Percentiles rank a stretch among this genome's conserved stretches.
Evolutionary conservation across 106 monocot genomes (phyloP).

Genomic region (Posidonia australis): DNA sequence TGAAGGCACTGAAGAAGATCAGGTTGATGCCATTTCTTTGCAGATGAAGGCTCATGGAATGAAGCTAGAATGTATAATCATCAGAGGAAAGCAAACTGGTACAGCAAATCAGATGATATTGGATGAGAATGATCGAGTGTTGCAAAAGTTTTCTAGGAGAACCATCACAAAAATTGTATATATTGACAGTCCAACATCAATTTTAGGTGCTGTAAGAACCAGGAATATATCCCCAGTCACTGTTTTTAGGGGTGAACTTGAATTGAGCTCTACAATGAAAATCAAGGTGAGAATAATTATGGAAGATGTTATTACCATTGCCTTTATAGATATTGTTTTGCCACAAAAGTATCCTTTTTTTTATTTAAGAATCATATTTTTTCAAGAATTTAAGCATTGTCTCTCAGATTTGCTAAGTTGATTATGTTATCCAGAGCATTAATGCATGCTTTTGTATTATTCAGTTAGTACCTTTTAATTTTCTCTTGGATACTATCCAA

Average conservation of each 20-base stretch:
- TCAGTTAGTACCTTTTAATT: too few species aligned
- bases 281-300: slow-evolving; percentile 63
- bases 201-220: slow-evolving; percentile 82
- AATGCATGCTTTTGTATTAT: too few species aligned
- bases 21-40: slow-evolving; percentile 58
- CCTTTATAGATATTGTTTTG: too few species aligned
- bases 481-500: too few species aligned
- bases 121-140: slow-evolving; percentile 65
- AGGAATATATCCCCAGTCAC: slow-evolving; percentile 79
- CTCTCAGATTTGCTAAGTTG: neutral
- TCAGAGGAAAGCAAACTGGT: slow-evolving; percentile 28
- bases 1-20: slow-evolving; percentile 86
- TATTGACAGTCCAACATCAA: slow-evolving; percentile 49
- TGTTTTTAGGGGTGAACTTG: slow-evolving; percentile 86
- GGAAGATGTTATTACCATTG: too few species aligned
- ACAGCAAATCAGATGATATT: slow-evolving; percentile 19
- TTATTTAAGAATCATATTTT: neutral
- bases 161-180: slow-evolving; percentile 38
- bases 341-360: too few species aligned
- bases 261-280: slow-evolving; percentile 77
- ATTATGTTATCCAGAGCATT: neutral
- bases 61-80: slow-evolving; percentile 64
- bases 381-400: neutral
- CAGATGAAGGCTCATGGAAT: slow-evolving; percentile 80
- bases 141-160: slow-evolving; percentile 51